Percentiles rank a stretch among this genome's conserved stretches.
Conservation (phyloP, 257 asterid genomes). For the Solanum tacnaense region DNA sequence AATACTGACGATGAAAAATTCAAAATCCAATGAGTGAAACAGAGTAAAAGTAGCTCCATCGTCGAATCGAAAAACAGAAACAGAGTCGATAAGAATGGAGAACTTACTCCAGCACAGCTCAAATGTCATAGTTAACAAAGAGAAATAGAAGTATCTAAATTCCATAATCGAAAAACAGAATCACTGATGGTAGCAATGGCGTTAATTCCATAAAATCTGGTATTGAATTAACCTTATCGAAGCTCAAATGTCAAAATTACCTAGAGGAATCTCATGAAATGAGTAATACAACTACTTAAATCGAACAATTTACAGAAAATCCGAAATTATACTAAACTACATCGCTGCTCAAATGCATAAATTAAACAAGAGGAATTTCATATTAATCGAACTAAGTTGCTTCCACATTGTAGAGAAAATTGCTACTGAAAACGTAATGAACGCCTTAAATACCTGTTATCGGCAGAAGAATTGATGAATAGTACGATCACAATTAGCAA, state of each 20-base stretch:
- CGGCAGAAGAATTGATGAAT: constrained; percentile 17
- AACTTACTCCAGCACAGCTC: background rate
- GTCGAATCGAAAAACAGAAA: background rate
- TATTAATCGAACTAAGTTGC: background rate
- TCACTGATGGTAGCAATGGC: background rate
- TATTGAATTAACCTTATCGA: background rate
- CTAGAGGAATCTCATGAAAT: background rate
- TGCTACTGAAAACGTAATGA: background rate
- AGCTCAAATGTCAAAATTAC: background rate
- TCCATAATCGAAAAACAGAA: background rate
- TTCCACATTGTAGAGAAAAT: background rate
- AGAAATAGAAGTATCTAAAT: background rate
- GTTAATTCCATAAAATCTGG: background rate
- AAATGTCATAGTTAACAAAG: background rate
- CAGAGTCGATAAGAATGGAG: background rate
- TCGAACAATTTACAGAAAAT: background rate
- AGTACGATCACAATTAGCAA: constrained; percentile 26
- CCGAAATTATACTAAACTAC: background rate
- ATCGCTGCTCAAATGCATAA: background rate
- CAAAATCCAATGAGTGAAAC: background rate
- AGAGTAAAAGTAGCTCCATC: background rate
- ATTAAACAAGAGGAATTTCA: background rate
- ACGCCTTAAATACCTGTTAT: constrained; percentile 25
- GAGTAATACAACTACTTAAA: background rate
- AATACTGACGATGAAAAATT: constrained; percentile 3